Percentiles rank a stretch among this genome's conserved stretches.
phyloP scores from a whole-genome alignment of 2,329 filamentous ascomycete genomes.

The Cladosporium velox region DNA sequence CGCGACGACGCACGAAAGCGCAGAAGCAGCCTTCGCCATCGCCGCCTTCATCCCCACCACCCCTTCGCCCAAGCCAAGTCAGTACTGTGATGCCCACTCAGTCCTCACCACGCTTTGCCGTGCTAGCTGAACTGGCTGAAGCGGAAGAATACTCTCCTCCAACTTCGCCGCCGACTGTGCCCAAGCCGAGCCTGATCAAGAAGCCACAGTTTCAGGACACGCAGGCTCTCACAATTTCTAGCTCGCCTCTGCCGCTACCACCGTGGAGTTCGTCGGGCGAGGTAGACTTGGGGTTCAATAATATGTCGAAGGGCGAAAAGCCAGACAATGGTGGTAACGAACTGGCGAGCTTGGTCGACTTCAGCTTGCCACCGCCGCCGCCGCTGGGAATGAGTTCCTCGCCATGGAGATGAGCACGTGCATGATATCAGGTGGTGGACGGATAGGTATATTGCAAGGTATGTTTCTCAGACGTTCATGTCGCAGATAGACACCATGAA shows the following conservation, averaged over 20 bases:
- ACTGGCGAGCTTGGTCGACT: slow-evolving; percentile 24
- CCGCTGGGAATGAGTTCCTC: slow-evolving; percentile 24
- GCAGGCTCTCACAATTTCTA: slow-evolving; percentile 18
- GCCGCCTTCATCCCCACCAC: slow-evolving; percentile 26
- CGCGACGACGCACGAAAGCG: not conserved
- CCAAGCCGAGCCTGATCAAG: not conserved
- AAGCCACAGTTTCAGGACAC: not conserved
- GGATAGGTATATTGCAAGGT: not conserved
- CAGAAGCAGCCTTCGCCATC: slow-evolving; percentile 4
- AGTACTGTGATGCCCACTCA: slow-evolving; percentile 28
- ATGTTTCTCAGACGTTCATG: not conserved
- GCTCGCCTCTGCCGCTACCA: slow-evolving; percentile 27
- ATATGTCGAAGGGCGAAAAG: not conserved
- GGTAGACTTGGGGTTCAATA: not conserved
- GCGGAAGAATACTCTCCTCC: slow-evolving; percentile 6
- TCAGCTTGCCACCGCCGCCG: slow-evolving; percentile 29
- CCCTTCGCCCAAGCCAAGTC: slow-evolving; percentile 25
- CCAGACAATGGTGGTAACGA: slow-evolving; percentile 3
- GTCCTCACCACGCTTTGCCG: slow-evolving; percentile 11
- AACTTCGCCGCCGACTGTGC: not conserved
- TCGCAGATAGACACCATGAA: not conserved
- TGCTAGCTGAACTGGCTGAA: not conserved
- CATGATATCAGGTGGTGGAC: not conserved
- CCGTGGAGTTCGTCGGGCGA: slow-evolving; percentile 26
- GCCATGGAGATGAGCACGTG: slow-evolving; percentile 14